Base-by-base conservation (phyloP, 805 yeast genomes). In the Isabelozyma rhagii region DNA sequence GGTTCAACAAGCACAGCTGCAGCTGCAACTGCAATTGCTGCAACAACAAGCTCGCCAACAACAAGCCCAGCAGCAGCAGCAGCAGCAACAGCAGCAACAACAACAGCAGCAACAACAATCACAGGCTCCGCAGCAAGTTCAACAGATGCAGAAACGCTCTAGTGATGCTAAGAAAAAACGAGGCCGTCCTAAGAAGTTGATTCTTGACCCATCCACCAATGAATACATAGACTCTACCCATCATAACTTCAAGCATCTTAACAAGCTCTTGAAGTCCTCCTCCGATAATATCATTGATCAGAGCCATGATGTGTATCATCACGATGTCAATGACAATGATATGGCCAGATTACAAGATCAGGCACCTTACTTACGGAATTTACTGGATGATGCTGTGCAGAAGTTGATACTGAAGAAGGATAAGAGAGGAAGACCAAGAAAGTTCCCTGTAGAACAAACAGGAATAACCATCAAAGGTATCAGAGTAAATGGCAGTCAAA, bases 361-460 rank as follows among this genome's bases (percentile, higher is more conserved):
- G 51, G 69, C 70, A 1, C 56, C 68, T 6, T 60, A 59, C 44
- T 52, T 64, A 54, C 55, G 68, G 25, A 64, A 58, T 10, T 60
- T 64, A 43, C 67, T 62, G 25, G 68, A 64, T 39, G 70, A 63
- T 34, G 72, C 68, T 10, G 69, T 68, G 6, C 58, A 69, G 51
- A 64, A 68, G 49, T 60, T 72, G 31, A 56, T 74, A 27, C 60
- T 63, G 47, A 72, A 63, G 57, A 73, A 78, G 57, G 73, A 76
- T 62, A 66, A 71, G 61, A 50, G 81, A 40, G 83, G 83, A 11
- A 64, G 83, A 54, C 82, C 82, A 2, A 64, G 81, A 54, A 78
- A 78, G 55, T 73, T 73, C 48, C 78, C 81, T 1, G 62, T 71
- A n/a, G 79, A 72, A 49, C 73, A 71, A 49, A 70, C 75, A 7